These are phyloP conservation scores for Calocybe indica DNA, from an alignment of 768 basidiomycete species.

Conservation along the genomic window DNA sequence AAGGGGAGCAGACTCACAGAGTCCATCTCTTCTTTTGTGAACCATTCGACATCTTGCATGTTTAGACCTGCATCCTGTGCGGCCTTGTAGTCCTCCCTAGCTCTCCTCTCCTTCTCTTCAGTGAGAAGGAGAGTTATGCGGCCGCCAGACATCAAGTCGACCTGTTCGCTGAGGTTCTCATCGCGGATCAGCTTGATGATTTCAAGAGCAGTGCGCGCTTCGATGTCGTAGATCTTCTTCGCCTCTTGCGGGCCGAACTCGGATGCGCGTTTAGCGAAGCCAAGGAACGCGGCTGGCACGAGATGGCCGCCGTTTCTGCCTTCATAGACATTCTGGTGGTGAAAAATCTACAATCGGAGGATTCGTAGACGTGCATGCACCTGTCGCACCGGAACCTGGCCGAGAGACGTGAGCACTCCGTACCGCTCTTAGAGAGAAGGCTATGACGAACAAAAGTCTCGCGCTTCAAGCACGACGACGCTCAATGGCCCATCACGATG, in stretches of 20 bases:
- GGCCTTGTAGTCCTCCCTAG: slow-evolving; percentile 40
- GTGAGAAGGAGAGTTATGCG: slow-evolving; percentile 47
- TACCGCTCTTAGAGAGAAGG: not conserved
- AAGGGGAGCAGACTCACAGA: slow-evolving; percentile 28
- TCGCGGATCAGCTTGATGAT: slow-evolving; percentile 44
- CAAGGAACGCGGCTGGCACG: slow-evolving; percentile 40
- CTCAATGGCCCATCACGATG: slow-evolving; percentile 24
- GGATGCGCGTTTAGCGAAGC: slow-evolving; percentile 33
- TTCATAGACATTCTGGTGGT: slow-evolving; percentile 15
- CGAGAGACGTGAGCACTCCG: not conserved
- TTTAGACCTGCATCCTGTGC: slow-evolving; percentile 49
- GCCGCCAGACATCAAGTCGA: slow-evolving; percentile 60
- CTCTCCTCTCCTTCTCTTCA: slow-evolving; percentile 31
- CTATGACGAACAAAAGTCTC: slow-evolving; percentile 47
- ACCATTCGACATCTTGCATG: slow-evolving; percentile 37
- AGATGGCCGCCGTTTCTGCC: slow-evolving; percentile 81
- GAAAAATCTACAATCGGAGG: not conserved
- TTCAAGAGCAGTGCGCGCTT: slow-evolving; percentile 45
- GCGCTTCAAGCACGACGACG: slow-evolving; percentile 74
- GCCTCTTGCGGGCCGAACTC: slow-evolving; percentile 52
- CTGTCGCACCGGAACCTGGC: slow-evolving; percentile 72
- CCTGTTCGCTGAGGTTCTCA: slow-evolving; percentile 34
- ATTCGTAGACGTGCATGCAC: slow-evolving; percentile 24
- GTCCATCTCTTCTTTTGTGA: slow-evolving; percentile 40
- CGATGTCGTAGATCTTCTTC: slow-evolving; percentile 44